Evolutionary conservation across 2,329 filamentous ascomycete genomes (phyloP), one percentile per base, ranked within the genome.

Genomic region (Ilyonectria sp.): DNA sequence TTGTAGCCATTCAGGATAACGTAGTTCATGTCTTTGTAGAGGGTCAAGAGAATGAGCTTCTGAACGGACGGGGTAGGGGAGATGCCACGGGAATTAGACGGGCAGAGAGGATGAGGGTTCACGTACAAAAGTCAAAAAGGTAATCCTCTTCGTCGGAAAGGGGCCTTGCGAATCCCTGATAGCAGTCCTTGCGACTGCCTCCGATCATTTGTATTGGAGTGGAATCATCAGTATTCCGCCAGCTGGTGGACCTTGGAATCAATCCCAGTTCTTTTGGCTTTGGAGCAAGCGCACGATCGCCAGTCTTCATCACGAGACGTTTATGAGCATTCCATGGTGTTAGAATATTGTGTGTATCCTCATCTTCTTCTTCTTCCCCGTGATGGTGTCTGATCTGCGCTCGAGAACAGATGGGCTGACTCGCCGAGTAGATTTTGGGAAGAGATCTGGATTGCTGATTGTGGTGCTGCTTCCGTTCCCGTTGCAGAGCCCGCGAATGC

Each of bases 111-210:
- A 6, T 31, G 8, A 26, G 35, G 19, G 13, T 6, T 26, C 13
- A 40, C 61, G 15, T 47, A 64, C 55, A 64, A 59, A 59, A 64
- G 55, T 64, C 55, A 31, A 64, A 64, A 8, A 64, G 55, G 37
- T 53, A 40, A 15, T 53, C 19, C 55, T 64, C 61, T 8, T 64
- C 61, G 19, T 15, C 43, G 4, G 61, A 64, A 17, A 64, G 61
- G 4, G 50, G 15, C 11, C 23, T 53, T 11, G 55, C 55, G 21
- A 64, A 54, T 15, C 61, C 47, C 7, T 58, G 55, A 17, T 43
- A 47, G 13, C 47, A 46, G 4, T 64, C 61, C 2, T 59, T 59
- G 21, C 29, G 29, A 31, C 13, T 19, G 21, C 61, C 56, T 31
- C 61, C 61, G 31, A 64, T 53, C 3, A 64, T 21, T 33, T 59